Evolutionary conservation across 805 yeast species (phyloP).

Genomic region (Yarrowia alimentaria): DNA sequence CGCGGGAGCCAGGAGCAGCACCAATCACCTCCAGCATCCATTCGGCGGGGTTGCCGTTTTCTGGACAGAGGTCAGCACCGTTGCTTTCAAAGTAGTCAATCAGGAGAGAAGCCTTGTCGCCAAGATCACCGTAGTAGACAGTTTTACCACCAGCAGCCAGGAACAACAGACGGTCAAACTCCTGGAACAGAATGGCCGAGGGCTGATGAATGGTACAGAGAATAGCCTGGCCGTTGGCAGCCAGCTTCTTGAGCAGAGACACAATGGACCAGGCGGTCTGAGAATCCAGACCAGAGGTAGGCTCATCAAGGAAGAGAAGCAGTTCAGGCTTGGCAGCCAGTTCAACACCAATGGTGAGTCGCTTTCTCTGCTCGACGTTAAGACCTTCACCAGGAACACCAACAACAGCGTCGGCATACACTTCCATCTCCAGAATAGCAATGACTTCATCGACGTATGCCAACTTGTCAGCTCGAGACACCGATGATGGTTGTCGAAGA

Average conservation of each 20-base stretch:
- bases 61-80: slow-evolving; percentile 67
- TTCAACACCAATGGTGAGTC: slow-evolving; percentile 65
- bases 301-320: slow-evolving; percentile 62
- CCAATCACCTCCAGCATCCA: slow-evolving; percentile 77
- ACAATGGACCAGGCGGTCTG: slow-evolving; percentile 69
- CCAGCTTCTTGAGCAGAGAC: slow-evolving; percentile 57
- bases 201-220: slow-evolving; percentile 80
- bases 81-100: slow-evolving; percentile 63
- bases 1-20: slow-evolving; percentile 42
- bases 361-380: slow-evolving; percentile 61
- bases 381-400: slow-evolving; percentile 73
- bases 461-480: slow-evolving; percentile 55
- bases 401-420: slow-evolving; percentile 68
- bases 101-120: slow-evolving; percentile 55
- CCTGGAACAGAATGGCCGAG: slow-evolving; percentile 72
- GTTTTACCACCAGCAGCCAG: slow-evolving; percentile 70
- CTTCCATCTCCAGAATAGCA: slow-evolving; percentile 59
- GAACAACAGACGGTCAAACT: slow-evolving; percentile 72
- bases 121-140: slow-evolving; percentile 73
- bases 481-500: slow-evolving; percentile 59
- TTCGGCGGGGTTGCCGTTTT: slow-evolving; percentile 76
- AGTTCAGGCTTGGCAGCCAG: slow-evolving; percentile 63
- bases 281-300: slow-evolving; percentile 67
- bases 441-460: slow-evolving; percentile 66
- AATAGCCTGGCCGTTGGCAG: slow-evolving; percentile 61